These are phyloP conservation scores for Solanum commersonii DNA, from an alignment of 257 asterid genomes.

Conservation along the genomic window DNA sequence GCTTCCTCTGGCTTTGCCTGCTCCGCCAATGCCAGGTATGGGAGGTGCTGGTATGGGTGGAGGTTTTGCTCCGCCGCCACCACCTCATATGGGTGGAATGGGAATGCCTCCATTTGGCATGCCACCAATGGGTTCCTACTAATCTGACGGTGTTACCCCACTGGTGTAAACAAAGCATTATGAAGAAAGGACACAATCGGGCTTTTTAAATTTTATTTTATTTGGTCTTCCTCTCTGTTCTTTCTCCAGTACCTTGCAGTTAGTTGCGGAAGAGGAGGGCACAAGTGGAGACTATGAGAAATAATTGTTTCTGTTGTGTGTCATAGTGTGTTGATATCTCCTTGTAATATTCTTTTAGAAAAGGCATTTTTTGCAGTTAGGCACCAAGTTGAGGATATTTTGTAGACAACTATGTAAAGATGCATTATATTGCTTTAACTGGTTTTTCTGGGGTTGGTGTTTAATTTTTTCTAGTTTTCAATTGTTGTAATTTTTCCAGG, in stretches of 20 bases:
- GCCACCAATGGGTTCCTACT: conserved; percentile 96
- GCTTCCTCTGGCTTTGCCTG: conserved; percentile 99
- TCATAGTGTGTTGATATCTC: conserved; percentile 51
- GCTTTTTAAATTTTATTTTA: neutral
- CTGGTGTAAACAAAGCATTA: neutral
- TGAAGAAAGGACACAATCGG: neutral
- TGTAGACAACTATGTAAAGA: conserved; percentile 13
- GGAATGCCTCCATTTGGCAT: conserved; percentile 97
- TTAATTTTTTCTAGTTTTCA: neutral
- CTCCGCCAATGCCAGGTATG: conserved; percentile 94
- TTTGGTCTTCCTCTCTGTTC: neutral
- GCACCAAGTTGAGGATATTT: conserved; percentile 31
- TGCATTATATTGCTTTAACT: neutral
- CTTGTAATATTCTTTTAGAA: conserved; percentile 71
- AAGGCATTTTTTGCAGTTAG: conserved; percentile 71
- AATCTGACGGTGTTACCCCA: conserved; percentile 9
- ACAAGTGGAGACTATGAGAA: conserved; percentile 4
- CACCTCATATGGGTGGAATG: conserved; percentile 66
- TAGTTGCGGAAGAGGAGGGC: conserved; percentile 8
- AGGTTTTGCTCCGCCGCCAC: conserved; percentile 50
- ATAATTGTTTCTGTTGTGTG: conserved; percentile 31
- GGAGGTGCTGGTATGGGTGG: conserved; percentile 59
- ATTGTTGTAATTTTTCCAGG: neutral
- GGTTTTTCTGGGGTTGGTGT: neutral
- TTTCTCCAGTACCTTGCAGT: neutral